Evolutionary conservation across 768 basidiomycete species (phyloP).

Genomic region (Serendipita vermifera): DNA sequence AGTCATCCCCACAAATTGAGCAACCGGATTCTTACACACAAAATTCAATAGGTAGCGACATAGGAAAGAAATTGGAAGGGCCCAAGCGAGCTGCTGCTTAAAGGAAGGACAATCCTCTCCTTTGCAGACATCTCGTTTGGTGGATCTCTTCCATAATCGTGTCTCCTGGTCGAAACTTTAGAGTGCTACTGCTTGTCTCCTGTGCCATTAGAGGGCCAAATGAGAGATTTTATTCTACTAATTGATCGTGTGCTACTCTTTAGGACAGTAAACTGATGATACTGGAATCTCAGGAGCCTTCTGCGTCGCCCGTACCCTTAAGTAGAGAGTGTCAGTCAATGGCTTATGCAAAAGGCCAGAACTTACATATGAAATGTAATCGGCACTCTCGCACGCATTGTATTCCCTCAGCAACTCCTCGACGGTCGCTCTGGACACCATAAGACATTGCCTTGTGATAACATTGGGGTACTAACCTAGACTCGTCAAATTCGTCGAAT

Average conservation of each 20-base stretch:
- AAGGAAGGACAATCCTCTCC: not conserved
- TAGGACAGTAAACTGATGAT: no score
- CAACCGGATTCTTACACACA: not conserved
- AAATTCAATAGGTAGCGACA: conserved; percentile 49
- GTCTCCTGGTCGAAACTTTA: no score
- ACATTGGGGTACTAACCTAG: conserved; percentile 43
- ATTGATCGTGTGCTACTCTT: no score
- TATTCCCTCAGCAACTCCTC: conserved; percentile 87
- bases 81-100: conserved; percentile 39
- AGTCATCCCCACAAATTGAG: no score
- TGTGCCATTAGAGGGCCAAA: no score
- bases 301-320: not conserved
- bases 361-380: conserved; percentile 81
- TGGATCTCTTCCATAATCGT: conserved; percentile 4
- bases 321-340: not conserved
- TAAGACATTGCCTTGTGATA: conserved; percentile 1
- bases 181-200: no score
- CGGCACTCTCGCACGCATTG: conserved; percentile 87
- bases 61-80: conserved; percentile 77
- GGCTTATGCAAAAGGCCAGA: not conserved
- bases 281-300: not conserved
- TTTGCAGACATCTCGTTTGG: not conserved
- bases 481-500: conserved; percentile 92
- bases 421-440: conserved; percentile 51
- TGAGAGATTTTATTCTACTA: no score